phyloP scores from a whole-genome alignment of 108 stramenopile species.

The Cyclostephanos tholiformis region DNA sequence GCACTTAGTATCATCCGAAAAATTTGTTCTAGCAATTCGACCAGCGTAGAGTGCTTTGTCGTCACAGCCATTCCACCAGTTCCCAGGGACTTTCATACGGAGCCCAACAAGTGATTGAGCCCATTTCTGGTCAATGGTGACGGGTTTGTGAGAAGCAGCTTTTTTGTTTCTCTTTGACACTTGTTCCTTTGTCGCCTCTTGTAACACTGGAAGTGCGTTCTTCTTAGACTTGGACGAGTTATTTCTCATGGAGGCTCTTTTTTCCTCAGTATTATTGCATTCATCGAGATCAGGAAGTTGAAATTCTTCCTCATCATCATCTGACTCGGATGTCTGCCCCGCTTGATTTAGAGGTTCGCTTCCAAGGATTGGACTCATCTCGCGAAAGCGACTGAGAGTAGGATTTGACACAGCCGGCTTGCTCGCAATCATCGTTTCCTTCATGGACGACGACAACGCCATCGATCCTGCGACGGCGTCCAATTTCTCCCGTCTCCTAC shows the following conservation, averaged over 20 bases:
- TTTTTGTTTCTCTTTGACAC: neutral
- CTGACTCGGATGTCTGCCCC: no score
- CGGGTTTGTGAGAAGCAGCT: neutral
- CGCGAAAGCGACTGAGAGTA: neutral
- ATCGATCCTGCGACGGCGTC: no score
- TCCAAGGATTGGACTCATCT: neutral
- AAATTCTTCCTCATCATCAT: no score
- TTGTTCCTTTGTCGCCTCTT: neutral
- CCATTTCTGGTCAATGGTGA: neutral
- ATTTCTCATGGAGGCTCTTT: neutral
- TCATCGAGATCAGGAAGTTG: no score
- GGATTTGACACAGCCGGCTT: no score
- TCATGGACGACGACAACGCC: no score
- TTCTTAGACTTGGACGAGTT: neutral
- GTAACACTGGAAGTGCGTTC: neutral
- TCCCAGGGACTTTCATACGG: neutral
- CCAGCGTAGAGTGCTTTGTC: neutral
- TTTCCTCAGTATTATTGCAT: neutral
- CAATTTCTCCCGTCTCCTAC: no score
- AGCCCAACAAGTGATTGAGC: neutral
- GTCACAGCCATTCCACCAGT: neutral
- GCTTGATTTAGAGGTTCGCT: no score
- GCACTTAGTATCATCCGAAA: neutral
- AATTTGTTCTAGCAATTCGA: neutral
- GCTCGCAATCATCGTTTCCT: neutral